Base-by-base conservation (phyloP, 768 basidiomycete genomes). In the Pleurotus giganteus region DNA sequence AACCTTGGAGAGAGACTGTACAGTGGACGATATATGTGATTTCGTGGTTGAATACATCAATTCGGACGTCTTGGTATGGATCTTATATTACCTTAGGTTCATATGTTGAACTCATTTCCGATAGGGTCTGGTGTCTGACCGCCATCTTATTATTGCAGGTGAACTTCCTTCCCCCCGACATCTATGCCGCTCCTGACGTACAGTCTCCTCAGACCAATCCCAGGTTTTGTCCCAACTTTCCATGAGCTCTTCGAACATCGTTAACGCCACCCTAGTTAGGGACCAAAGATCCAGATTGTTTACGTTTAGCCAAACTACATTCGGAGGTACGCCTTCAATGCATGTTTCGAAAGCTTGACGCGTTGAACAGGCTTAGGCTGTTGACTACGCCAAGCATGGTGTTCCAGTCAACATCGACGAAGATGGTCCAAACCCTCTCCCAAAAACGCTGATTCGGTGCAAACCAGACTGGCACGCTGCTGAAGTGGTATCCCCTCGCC, bases 31-130 rank as follows among this genome's bases (percentile, higher is more conserved):
- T 59, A 83, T 93, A 12, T 88, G 87, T 57, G 76, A 93, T 54
- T 93, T 94, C 60, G 73, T 94, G 21, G 83, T 91, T 12, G 84
- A 93, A 60, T 94, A 92, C 53, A 90, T 94, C 64, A 79, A 89
- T 58, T 90, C 89, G 0, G 89, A 93, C 62, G 80, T 91, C 39
- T 68, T 91, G 77, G 89, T 90, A 68, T 17, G 78, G 63, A 5
- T 1, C 3, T 39, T 23, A n/a, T 41, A 19, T 3, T 21, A 39
- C 26, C 27, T n/a, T 27, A 28, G 28, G 5, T n/a, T 1, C 13
- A 31, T 13, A 58, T 12, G 12, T 24, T 17, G 27, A 53, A 15
- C 37, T 59, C 34, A 55, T 41, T 34, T 41, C 55, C 34, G 34
- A 11, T 53, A 89, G 89, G 88, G 89, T 8, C 71, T 92, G 7